Evolutionary conservation across 352 stramenopile genomes (phyloP).

Genomic region (Phytophthora pinifolia): DNA sequence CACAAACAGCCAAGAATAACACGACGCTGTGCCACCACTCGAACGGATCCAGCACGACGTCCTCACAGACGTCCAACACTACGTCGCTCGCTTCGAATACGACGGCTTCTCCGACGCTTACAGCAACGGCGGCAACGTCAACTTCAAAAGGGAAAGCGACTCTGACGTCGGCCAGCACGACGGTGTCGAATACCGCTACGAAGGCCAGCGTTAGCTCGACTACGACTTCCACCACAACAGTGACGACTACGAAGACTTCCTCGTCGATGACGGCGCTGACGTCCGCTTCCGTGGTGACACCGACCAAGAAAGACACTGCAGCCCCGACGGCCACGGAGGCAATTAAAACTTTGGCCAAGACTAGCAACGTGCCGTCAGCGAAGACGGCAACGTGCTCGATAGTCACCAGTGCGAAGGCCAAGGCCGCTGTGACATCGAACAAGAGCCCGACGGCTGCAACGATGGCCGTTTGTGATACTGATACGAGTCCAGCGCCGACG

Average conservation of each 20-base stretch:
- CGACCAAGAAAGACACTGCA: not conserved
- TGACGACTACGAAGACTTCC: constrained; percentile 1
- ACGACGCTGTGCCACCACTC: constrained; percentile 6
- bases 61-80: not conserved
- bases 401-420: constrained; percentile 6
- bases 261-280: constrained; percentile 11
- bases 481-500: not conserved
- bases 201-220: not conserved
- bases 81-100: constrained; percentile 5
- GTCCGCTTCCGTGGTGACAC: constrained; percentile 17
- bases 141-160: not conserved
- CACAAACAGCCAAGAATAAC: constrained; percentile 9
- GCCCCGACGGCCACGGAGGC: not conserved
- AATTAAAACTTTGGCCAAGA: not conserved
- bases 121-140: constrained; percentile 5
- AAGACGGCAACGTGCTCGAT: constrained; percentile 10
- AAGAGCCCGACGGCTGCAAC: not conserved
- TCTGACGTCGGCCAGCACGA: not conserved
- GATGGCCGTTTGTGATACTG: not conserved
- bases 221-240: constrained; percentile 3
- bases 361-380: constrained; percentile 7
- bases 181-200: not conserved
- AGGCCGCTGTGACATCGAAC: constrained; percentile 3
- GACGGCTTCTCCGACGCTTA: not conserved
- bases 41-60: constrained; percentile 1